Evolutionary conservation across 1,284 basidiomycete genomes (phyloP).

Genomic region (Cutaneotrichosporon dermatis): DNA sequence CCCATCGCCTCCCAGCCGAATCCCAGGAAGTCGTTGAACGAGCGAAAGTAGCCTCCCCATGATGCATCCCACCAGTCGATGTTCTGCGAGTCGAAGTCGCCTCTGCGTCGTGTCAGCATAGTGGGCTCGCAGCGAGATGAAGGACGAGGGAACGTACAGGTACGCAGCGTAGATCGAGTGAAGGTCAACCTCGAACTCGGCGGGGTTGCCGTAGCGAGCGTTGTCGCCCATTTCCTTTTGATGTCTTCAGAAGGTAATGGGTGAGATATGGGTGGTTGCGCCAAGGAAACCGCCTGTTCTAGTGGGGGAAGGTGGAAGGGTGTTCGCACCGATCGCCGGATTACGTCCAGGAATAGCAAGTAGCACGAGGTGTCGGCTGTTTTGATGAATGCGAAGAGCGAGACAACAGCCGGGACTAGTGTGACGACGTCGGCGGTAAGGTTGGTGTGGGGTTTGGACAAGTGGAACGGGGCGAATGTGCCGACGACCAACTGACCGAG

Average conservation of each 20-base stretch:
- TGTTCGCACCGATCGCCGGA: too few relatives aligned
- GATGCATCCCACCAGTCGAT: slow-evolving; percentile 72
- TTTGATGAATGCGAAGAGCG: too few relatives aligned
- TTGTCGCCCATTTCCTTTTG: slow-evolving; percentile 29
- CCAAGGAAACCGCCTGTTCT: too few relatives aligned
- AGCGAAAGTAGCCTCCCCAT: slow-evolving; percentile 74
- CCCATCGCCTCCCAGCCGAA: slow-evolving; percentile 79
- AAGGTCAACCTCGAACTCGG: slow-evolving; percentile 75
- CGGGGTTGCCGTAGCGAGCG: slow-evolving; percentile 60
- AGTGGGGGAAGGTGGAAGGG: too few relatives aligned
- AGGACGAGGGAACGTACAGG: slow-evolving; percentile 49
- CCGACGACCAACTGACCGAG: too few relatives aligned
- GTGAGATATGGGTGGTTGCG: neutral
- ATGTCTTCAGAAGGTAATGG: too few relatives aligned
- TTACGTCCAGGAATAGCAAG: too few relatives aligned
- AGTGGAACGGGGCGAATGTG: too few relatives aligned
- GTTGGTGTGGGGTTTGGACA: too few relatives aligned
- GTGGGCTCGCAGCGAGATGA: neutral
- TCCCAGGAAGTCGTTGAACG: slow-evolving; percentile 73
- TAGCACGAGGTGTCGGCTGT: too few relatives aligned
- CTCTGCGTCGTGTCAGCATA: slow-evolving; percentile 39
- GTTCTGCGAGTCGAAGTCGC: slow-evolving; percentile 68
- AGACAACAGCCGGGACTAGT: too few relatives aligned
- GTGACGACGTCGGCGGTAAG: too few relatives aligned
- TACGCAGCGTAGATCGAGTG: slow-evolving; percentile 82